Evolutionary conservation across 148 eudicot species (phyloP), one percentile per base, ranked within the genome.

Genomic region (Chenopodium quinoa): DNA sequence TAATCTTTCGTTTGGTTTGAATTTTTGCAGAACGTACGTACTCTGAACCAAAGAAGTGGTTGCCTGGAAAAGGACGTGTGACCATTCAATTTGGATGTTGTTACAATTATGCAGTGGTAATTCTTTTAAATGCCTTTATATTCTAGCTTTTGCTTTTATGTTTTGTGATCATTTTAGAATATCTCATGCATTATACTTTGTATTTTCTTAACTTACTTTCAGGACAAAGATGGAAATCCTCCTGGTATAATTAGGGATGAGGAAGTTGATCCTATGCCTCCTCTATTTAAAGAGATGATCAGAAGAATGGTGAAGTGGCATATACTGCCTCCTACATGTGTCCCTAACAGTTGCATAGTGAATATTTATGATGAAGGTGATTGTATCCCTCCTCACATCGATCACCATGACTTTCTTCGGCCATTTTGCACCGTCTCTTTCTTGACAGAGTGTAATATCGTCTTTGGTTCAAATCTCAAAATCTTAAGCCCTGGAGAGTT

Each of bases 1-100:
- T 50, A 46, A 31, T 73, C 32, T 64, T n/a, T 48, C 19, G 19
- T 75, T 52, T 20, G 66, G 2, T 20, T 63, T 73, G 56, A 34
- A 29, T 47, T 2, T 80, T 67, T 73, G 29, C 86, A 91, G 93
- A 54, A 34, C 85, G 92, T 37, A 91, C 93, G 9, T 91, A 88
- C 71, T 69, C 90, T 2, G 92, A 91, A 80, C 93, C 94, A 17
- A 77, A 66, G 56, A 91, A 91, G 80, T 89, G 92, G 91, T 88
- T 91, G 88, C 88, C 87, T n/a, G 94, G 92, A 14, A 91, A 91
- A 81, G 93, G 92, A 44, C 93, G 92, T 75, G 86, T 89, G 23
- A 91, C 93, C 1, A 89, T 91, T 50, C 92, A 89, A 75, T 91
- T 91, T 56, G 93, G 93, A 48, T 91, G 93, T 76, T 91, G 93